A percentile compares a stretch with the other conserved stretches of the same genome.
phyloP scores from a whole-genome alignment of 2,329 filamentous ascomycete genomes.

The Ceratocystis cubensis region DNA sequence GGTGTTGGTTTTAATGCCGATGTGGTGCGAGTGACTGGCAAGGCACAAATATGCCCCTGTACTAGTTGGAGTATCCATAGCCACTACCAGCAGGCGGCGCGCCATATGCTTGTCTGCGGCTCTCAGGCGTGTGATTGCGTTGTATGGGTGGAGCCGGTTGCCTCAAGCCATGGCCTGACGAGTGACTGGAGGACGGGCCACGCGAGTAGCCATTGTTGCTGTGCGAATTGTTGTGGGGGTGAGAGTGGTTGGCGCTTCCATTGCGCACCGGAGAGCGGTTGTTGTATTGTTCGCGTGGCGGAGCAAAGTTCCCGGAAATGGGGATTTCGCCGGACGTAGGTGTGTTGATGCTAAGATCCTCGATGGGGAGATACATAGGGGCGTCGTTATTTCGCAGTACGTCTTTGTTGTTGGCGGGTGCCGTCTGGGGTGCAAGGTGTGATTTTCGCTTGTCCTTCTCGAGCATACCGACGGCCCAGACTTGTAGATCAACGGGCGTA shows the following conservation, averaged over 20 bases:
- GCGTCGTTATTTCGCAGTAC: conserved; percentile 55
- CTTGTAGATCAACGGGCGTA: conserved; percentile 83
- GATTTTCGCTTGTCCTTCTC: conserved; percentile 92
- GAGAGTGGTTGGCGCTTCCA: conserved; percentile 29
- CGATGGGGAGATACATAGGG: conserved; percentile 35
- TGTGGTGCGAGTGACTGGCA: too few relatives aligned
- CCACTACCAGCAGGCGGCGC: conserved; percentile 18
- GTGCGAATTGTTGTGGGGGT: not conserved
- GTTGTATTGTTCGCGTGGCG: conserved; percentile 30
- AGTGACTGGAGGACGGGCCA: conserved; percentile 8
- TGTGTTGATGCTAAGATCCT: conserved; percentile 40
- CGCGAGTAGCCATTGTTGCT: conserved; percentile 3
- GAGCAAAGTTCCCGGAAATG: conserved; percentile 45
- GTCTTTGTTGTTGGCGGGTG: conserved; percentile 54
- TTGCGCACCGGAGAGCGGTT: conserved; percentile 42
- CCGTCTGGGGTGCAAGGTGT: conserved; percentile 69
- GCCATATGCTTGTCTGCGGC: conserved; percentile 37
- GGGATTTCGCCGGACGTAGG: conserved; percentile 63
- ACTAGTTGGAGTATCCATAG: conserved; percentile 21
- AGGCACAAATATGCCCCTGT: conserved; percentile 13
- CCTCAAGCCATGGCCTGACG: conserved; percentile 15
- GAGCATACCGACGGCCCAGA: conserved; percentile 90
- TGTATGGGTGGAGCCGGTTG: conserved; percentile 39
- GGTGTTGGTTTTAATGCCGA: too few relatives aligned
- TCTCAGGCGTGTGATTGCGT: conserved; percentile 44